Evolutionary conservation across 768 basidiomycete genomes (phyloP).

Genomic region (Tulasnella sp.): DNA sequence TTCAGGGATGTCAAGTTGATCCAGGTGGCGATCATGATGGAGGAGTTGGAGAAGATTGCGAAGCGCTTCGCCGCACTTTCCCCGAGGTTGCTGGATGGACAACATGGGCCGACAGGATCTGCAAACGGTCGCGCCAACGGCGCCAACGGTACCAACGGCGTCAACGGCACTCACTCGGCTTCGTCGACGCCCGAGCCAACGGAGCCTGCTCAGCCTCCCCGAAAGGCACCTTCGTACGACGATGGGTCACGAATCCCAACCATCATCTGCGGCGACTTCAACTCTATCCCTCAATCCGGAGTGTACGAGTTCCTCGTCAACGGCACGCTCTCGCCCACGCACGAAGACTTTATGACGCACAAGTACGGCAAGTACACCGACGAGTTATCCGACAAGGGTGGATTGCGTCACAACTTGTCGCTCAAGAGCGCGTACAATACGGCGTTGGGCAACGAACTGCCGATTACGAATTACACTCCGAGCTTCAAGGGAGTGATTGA

Average conservation of each 20-base stretch:
- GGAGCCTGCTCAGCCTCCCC: constrained; percentile 34
- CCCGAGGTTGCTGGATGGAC: constrained; percentile 34
- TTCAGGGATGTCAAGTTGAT: constrained; percentile 97
- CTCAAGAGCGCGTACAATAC: constrained; percentile 77
- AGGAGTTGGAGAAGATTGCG: constrained; percentile 87
- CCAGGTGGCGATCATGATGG: constrained; percentile 84
- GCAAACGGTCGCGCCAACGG: constrained; percentile 4
- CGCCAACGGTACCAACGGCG: neutral
- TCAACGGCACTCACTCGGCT: constrained; percentile 23
- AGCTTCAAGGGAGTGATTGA: constrained; percentile 82
- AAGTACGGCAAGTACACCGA: constrained; percentile 88
- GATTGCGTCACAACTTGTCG: constrained; percentile 67
- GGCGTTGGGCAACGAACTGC: constrained; percentile 39
- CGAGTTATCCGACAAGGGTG: constrained; percentile 39
- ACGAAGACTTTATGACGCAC: constrained; percentile 88
- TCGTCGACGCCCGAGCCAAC: constrained; percentile 25
- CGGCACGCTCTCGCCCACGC: constrained; percentile 60
- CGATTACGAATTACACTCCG: constrained; percentile 85
- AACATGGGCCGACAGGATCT: neutral
- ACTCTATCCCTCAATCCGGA: constrained; percentile 77
- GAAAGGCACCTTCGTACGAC: constrained; percentile 59
- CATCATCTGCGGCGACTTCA: constrained; percentile 92
- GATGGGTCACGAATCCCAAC: constrained; percentile 86
- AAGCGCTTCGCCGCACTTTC: constrained; percentile 79
- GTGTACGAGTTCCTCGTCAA: constrained; percentile 85